phyloP scores from a whole-genome alignment of 1,284 basidiomycete genomes.

The Waitea zeae region DNA sequence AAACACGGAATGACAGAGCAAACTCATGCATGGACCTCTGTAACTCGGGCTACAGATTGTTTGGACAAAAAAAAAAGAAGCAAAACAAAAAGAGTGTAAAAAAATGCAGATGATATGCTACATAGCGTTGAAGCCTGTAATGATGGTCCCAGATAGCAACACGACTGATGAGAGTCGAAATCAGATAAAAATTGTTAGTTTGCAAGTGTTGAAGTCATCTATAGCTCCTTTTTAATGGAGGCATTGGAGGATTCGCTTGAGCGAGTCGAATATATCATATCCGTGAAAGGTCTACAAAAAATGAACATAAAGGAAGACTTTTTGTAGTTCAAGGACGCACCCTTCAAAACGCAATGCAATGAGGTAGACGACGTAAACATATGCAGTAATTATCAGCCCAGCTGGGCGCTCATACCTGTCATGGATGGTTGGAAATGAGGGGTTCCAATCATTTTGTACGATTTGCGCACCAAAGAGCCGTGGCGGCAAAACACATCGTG shows the following conservation, averaged over 20 bases:
- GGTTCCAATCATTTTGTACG: no score
- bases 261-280: slow-evolving; percentile 65
- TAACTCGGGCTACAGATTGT: no score
- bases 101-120: no score
- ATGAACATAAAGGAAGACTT: slow-evolving; percentile 5
- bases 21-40: no score
- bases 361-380: slow-evolving; percentile 71
- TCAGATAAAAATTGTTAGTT: no score
- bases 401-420: slow-evolving; percentile 71
- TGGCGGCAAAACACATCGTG: slow-evolving; percentile 73
- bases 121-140: no score
- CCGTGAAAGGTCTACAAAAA: slow-evolving; percentile 50
- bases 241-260: slow-evolving; percentile 16
- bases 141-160: no score
- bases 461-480: slow-evolving; percentile 69
- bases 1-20: no score
- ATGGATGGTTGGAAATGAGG: not conserved
- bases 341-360: slow-evolving; percentile 80
- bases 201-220: slow-evolving; percentile 3
- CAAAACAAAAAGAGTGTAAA: no score
- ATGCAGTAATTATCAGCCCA: slow-evolving; percentile 56
- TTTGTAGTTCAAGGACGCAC: slow-evolving; percentile 23
- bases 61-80: no score
- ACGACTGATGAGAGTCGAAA: no score
- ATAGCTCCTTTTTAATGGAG: slow-evolving; percentile 18